Evolutionary conservation across 345 rosid genomes (phyloP).

Genomic region (Kandelia obovata): DNA sequence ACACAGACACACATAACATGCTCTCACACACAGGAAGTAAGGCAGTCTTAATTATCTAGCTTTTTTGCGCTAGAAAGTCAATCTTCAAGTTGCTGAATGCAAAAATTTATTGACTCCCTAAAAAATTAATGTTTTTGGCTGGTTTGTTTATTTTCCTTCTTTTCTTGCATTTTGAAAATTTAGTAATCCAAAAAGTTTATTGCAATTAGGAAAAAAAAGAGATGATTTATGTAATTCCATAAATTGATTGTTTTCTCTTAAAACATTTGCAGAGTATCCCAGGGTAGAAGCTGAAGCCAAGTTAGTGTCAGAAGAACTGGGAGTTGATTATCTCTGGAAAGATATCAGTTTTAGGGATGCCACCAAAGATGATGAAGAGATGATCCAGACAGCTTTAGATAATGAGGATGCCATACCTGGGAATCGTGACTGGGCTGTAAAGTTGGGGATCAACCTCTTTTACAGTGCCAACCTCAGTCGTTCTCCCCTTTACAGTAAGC

Average conservation of each 20-base stretch:
- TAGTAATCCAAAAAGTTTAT: too few species aligned
- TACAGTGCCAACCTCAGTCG: slow-evolving; percentile 80
- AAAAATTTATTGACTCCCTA: too few species aligned
- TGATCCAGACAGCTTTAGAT: slow-evolving; percentile 63
- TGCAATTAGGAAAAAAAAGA: too few species aligned
- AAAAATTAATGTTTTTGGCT: too few species aligned
- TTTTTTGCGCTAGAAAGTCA: too few species aligned
- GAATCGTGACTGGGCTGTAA: slow-evolving; percentile 91
- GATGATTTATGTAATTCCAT: not conserved
- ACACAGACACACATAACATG: too few species aligned
- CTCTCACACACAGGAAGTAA: too few species aligned
- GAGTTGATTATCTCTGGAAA: slow-evolving; percentile 53
- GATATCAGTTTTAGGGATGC: slow-evolving; percentile 57
- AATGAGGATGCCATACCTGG: slow-evolving; percentile 78
- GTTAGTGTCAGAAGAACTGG: slow-evolving; percentile 70
- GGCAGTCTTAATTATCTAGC: too few species aligned
- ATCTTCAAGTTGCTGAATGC: too few species aligned
- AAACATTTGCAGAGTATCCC: slow-evolving; percentile 72
- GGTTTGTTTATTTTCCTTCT: too few species aligned
- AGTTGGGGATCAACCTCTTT: slow-evolving; percentile 81
- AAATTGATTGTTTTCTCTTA: slow-evolving; percentile 11
- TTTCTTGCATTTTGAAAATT: too few species aligned
- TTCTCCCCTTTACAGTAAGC: slow-evolving; percentile 85
- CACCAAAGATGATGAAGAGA: slow-evolving; percentile 60
- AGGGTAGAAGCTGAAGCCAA: slow-evolving; percentile 80